Percentiles rank a stretch among this genome's conserved stretches.
phyloP scores from a whole-genome alignment of 129 eudicot species.

The Flaveria ramosissima region DNA sequence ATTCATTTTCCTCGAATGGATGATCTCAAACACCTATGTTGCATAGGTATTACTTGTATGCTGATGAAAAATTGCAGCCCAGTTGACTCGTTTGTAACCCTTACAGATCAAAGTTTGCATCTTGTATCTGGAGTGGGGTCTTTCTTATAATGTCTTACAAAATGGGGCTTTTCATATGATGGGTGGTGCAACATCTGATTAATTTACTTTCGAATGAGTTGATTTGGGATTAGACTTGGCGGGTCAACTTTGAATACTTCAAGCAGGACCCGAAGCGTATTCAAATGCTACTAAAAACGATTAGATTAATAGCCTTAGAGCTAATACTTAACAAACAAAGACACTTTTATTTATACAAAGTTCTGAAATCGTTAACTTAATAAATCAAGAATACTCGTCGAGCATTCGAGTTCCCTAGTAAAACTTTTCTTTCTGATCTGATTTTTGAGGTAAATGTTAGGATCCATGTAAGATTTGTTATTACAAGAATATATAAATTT shows the following conservation, averaged over 20 bases:
- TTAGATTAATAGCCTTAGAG: not conserved
- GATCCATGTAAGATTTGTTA: no score
- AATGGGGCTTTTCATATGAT: not conserved
- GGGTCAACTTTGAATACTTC: not conserved
- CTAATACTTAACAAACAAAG: no score
- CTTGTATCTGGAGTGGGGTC: slow-evolving; percentile 1
- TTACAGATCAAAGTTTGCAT: not conserved
- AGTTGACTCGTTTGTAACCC: not conserved
- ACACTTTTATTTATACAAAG: no score
- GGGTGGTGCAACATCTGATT: not conserved
- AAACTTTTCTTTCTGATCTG: no score
- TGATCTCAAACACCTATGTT: slow-evolving; percentile 1
- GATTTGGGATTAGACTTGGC: not conserved
- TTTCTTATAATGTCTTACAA: not conserved
- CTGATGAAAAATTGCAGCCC: slow-evolving; percentile 4
- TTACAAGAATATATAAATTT: no score
- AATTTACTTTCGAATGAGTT: not conserved
- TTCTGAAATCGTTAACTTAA: no score
- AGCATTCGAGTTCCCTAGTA: no score
- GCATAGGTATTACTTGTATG: slow-evolving; percentile 2
- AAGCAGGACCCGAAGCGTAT: not conserved
- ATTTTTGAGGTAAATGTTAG: no score
- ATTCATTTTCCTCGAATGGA: not conserved
- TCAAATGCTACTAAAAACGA: not conserved
- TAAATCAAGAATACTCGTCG: no score